A percentile compares a stretch with the other conserved stretches of the same genome.
phyloP scores from a whole-genome alignment of 139 green algal species.

The Raphidocelis subcapitata region DNA sequence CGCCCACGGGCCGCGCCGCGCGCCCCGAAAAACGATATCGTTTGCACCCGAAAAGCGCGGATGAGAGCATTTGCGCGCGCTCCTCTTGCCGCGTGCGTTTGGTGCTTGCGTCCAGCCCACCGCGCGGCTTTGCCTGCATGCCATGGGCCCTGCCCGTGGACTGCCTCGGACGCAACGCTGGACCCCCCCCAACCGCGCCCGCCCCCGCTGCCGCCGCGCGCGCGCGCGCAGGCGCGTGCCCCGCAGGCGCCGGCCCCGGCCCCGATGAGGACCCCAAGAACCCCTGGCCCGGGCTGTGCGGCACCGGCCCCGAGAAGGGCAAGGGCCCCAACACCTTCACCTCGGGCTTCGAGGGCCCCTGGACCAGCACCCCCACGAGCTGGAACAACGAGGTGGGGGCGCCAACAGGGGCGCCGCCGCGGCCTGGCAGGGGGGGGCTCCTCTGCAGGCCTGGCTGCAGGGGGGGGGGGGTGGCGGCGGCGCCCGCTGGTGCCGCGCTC shows the following conservation, averaged over 20 bases:
- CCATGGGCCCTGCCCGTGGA: too few relatives aligned
- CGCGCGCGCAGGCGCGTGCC: constrained; percentile 38
- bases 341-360: constrained; percentile 40
- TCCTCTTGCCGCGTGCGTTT: too few relatives aligned
- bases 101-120: too few relatives aligned
- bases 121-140: too few relatives aligned
- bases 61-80: too few relatives aligned
- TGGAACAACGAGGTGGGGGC: constrained; percentile 15
- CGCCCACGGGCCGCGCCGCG: not conserved
- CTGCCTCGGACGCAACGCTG: too few relatives aligned
- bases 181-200: too few relatives aligned
- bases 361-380: constrained; percentile 27
- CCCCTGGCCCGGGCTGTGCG: constrained; percentile 43
- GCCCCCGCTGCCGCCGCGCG: not conserved
- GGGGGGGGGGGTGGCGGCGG: too few relatives aligned
- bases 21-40: not conserved
- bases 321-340: constrained; percentile 49
- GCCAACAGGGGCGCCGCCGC: too few relatives aligned
- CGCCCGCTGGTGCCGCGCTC: too few relatives aligned
- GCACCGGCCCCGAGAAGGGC: constrained; percentile 30
- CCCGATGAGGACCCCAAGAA: constrained; percentile 26
- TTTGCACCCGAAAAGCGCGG: not conserved
- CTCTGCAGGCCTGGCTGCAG: too few relatives aligned
- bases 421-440: too few relatives aligned
- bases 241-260: constrained; percentile 30